A percentile compares a stretch with the other conserved stretches of the same genome.
Conservation (phyloP, 2,329 filamentous ascomycete genomes). For the Remersonia thermophila region DNA sequence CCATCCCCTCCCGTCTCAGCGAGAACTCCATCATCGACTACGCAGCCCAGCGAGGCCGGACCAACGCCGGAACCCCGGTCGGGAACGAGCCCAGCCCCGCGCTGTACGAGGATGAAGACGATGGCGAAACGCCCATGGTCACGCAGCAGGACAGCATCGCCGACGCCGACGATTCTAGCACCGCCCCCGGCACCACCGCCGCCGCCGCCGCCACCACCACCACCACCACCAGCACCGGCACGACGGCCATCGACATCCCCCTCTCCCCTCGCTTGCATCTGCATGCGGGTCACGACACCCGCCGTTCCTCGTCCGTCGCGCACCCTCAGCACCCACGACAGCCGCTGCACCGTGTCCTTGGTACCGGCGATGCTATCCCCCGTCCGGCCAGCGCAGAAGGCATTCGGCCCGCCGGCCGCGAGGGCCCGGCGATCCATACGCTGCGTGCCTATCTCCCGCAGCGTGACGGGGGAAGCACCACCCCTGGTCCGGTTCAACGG, state of each 20-base stretch:
- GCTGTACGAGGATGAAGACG: slow-evolving; percentile 23
- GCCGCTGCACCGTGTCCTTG: slow-evolving; percentile 45
- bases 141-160: slow-evolving; percentile 15
- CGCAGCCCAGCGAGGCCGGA: slow-evolving; percentile 20
- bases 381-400: slow-evolving; percentile 54
- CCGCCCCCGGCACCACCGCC: neutral
- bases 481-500: slow-evolving; percentile 9
- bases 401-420: slow-evolving; percentile 41
- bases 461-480: slow-evolving; percentile 24
- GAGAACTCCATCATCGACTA: slow-evolving; percentile 78
- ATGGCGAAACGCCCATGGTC: slow-evolving; percentile 22
- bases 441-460: slow-evolving; percentile 39
- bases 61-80: slow-evolving; percentile 15
- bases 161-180: neutral
- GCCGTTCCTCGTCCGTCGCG: slow-evolving; percentile 58
- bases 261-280: slow-evolving; percentile 47
- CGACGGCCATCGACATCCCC: slow-evolving; percentile 61
- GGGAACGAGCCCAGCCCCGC: slow-evolving; percentile 17
- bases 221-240: slow-evolving; percentile 24
- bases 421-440: slow-evolving; percentile 52
- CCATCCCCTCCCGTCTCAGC: slow-evolving; percentile 84
- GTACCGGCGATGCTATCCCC: slow-evolving; percentile 25
- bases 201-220: slow-evolving; percentile 58
- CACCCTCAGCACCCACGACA: slow-evolving; percentile 48
- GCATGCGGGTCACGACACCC: slow-evolving; percentile 36